Base-by-base conservation (phyloP, 2,329 filamentous ascomycete species). In the Calonectria hawksworthii region DNA sequence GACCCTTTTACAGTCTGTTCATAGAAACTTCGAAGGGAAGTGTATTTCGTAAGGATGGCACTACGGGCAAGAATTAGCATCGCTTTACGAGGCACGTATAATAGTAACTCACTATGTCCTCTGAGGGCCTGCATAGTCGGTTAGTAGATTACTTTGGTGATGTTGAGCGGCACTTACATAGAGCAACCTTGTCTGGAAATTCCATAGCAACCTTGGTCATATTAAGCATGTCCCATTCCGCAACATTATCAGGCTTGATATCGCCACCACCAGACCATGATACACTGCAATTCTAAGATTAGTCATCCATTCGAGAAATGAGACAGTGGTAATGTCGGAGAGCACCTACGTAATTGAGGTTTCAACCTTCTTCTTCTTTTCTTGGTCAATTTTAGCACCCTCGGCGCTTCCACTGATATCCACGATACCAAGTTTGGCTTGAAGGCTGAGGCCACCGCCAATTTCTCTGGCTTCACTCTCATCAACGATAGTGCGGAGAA, bases 11-110 rank as follows among this genome's bases (percentile, higher is more conserved):
- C n/a, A 4, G 23, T 72, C 6, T 65, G n/a, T 28, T 65, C 54
- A 38, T 74, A 64, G 47, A 52, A 74, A 13, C 68, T 74, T 41
- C 68, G 18, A 28, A 72, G n/a, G 2, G 21, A 36, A 1, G 32
- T 74, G 51, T 74, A 72, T 38, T 72, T 74, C 5, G 73, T 74
- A 36, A 74, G 28, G 23, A 74, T 74, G 21, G 73, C 73, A 34
- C 56, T 66, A 21, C 30, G 3, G 3, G 11, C 8, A 21, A 28
- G 2, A 3, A 30, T 65, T 30, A 65, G 61, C n/a, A 65, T 21
- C 3, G 16, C 14, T 4, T 18, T 13, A 34, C 21, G 52, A 54
- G 7, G 38, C 2, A 26, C n/a, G 18, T 28, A 41, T 18, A 30
- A 34, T n/a, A 16, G 3, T 26, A 8, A 54, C 68, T 21, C 34